phyloP scores from a whole-genome alignment of 768 basidiomycete species.

The Dioszegia crocea region DNA sequence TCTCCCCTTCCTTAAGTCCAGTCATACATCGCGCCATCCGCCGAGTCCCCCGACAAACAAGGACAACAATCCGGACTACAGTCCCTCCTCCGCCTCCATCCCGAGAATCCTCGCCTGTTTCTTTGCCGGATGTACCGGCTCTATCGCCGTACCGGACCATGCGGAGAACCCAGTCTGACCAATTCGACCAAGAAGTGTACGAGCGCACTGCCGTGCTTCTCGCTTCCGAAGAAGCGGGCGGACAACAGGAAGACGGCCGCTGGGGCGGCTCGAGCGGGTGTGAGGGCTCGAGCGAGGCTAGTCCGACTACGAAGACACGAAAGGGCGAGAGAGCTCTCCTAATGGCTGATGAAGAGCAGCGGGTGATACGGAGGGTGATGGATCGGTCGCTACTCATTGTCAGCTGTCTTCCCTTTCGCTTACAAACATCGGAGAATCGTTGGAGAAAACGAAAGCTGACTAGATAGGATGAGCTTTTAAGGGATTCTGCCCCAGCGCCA shows the following conservation, averaged over 20 bases:
- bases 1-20: background rate
- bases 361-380: slow-evolving; percentile 6
- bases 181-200: slow-evolving; percentile 5
- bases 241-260: background rate
- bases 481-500: background rate
- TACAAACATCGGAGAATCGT: background rate
- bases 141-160: background rate
- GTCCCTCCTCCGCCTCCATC: background rate
- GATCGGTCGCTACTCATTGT: slow-evolving; percentile 1
- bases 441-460: slow-evolving; percentile 7
- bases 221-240: background rate
- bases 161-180: background rate
- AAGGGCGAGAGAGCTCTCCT: background rate
- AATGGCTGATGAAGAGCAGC: slow-evolving; percentile 1
- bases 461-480: slow-evolving; percentile 2
- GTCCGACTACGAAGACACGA: background rate
- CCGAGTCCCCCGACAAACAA: background rate
- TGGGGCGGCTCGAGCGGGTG: background rate
- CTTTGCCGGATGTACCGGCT: slow-evolving; percentile 1
- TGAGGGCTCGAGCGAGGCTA: background rate
- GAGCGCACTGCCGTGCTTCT: slow-evolving; percentile 4
- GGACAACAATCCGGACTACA: too few species aligned
- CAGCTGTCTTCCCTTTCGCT: background rate
- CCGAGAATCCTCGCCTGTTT: slow-evolving; percentile 1
- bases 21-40: background rate